A percentile compares a stretch with the other conserved stretches of the same genome.
Conservation (phyloP, 331 rosid species). For the Malus hybrid region DNA sequence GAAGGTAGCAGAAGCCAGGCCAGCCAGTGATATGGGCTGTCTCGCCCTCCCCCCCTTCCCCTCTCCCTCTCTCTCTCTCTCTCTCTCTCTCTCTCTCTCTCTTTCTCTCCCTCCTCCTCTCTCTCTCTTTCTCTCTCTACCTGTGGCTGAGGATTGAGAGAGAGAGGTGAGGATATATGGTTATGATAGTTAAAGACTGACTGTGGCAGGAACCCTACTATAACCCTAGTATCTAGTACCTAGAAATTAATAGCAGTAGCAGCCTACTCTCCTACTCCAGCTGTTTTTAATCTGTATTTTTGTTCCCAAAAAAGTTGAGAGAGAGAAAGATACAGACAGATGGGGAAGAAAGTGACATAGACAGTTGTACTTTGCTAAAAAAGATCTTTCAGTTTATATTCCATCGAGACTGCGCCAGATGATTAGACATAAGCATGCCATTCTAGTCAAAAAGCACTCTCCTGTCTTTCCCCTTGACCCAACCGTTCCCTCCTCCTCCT, state of each 20-base stretch:
- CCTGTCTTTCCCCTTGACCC: conserved; percentile 9
- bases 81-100: neutral
- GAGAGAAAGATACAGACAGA: too few relatives aligned
- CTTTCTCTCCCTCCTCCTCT: too few relatives aligned
- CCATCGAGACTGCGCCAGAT: conserved; percentile 14
- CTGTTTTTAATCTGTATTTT: neutral
- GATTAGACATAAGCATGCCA: conserved; percentile 38
- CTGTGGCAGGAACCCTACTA: neutral
- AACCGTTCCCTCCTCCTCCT: neutral
- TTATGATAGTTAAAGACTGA: neutral
- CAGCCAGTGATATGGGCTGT: neutral
- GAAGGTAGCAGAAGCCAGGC: neutral
- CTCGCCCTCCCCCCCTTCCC: too few relatives aligned
- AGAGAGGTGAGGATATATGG: neutral
- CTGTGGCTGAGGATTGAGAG: neutral
- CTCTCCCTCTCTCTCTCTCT: too few relatives aligned
- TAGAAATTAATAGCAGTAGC: neutral
- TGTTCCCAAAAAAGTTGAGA: neutral
- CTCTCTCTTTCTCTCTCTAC: neutral
- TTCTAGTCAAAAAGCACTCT: conserved; percentile 30
- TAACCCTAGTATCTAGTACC: neutral
- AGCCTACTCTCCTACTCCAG: neutral
- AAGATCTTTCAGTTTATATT: conserved; percentile 33
- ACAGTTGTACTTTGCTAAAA: conserved; percentile 22
- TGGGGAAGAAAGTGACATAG: neutral